A percentile compares a stretch with the other conserved stretches of the same genome.
Evolutionary conservation across 768 basidiomycete species (phyloP).

Genomic region (Leccinum barrowsii): DNA sequence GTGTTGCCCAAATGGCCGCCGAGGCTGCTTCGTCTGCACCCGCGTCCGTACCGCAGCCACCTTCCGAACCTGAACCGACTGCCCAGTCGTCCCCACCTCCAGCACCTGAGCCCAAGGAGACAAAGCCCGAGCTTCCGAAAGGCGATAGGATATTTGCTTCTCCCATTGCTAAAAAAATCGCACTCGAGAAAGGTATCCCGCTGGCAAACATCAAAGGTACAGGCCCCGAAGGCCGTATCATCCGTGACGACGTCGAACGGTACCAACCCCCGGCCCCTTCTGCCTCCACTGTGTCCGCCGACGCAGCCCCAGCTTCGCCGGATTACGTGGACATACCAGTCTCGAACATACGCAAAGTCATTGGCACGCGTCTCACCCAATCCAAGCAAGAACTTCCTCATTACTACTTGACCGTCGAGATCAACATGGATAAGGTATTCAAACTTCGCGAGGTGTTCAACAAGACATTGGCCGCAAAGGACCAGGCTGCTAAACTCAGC

Average conservation of each 20-base stretch:
- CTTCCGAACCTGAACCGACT: slow-evolving; percentile 42
- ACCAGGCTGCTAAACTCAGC: slow-evolving; percentile 89
- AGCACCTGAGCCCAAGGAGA: slow-evolving; percentile 34
- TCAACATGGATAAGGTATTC: slow-evolving; percentile 94
- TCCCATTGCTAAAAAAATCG: slow-evolving; percentile 96
- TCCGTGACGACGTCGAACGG: slow-evolving; percentile 92
- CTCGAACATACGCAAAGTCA: slow-evolving; percentile 92
- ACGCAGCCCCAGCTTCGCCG: slow-evolving; percentile 47
- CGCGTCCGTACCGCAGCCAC: slow-evolving; percentile 32
- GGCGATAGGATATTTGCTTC: slow-evolving; percentile 91
- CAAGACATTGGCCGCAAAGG: slow-evolving; percentile 78
- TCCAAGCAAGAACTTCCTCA: slow-evolving; percentile 95
- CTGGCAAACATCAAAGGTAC: slow-evolving; percentile 86
- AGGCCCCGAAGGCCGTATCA: slow-evolving; percentile 91
- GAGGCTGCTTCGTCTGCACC: slow-evolving; percentile 49
- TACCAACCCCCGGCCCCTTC: slow-evolving; percentile 60
- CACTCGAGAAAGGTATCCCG: slow-evolving; percentile 90
- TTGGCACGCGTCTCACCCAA: slow-evolving; percentile 85
- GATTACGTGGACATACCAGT: slow-evolving; percentile 90
- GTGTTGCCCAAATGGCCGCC: slow-evolving; percentile 67
- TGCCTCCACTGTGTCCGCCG: slow-evolving; percentile 41
- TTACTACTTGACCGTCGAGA: slow-evolving; percentile 92
- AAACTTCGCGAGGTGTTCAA: slow-evolving; percentile 97
- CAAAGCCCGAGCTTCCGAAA: slow-evolving; percentile 53
- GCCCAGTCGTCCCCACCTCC: slow-evolving; percentile 34